phyloP scores from a whole-genome alignment of 192 early-diverging fungal species.

The Gryganskiella cystojenkinii region DNA sequence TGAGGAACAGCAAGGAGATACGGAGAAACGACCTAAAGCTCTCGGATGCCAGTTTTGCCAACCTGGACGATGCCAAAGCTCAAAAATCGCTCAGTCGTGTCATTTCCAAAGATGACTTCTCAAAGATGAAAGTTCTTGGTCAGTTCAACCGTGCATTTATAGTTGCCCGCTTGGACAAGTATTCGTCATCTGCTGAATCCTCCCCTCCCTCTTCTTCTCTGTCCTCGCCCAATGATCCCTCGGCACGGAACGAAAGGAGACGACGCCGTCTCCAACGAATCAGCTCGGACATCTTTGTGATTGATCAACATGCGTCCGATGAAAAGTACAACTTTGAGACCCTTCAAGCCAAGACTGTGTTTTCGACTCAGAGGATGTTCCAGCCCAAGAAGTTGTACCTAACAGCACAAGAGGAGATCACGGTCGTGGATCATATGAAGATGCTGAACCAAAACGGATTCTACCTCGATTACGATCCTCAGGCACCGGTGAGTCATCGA shows the following conservation, averaged over 20 bases:
- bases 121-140: constrained; percentile 86
- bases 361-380: constrained; percentile 73
- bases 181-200: constrained; percentile 9
- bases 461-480: constrained; percentile 70
- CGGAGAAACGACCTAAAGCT: constrained; percentile 11
- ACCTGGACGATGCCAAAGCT: constrained; percentile 60
- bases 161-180: constrained; percentile 69
- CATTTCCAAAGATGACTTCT: constrained; percentile 86
- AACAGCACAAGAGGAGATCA: constrained; percentile 80
- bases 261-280: not conserved
- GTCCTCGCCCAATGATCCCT: not conserved
- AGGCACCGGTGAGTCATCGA: constrained; percentile 67
- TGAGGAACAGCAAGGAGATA: not conserved
- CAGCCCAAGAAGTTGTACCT: constrained; percentile 76
- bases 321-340: constrained; percentile 98
- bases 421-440: constrained; percentile 79
- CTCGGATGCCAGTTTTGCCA: constrained; percentile 53
- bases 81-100: constrained; percentile 57
- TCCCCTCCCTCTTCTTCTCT: not conserved
- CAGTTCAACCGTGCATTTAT: constrained; percentile 99
- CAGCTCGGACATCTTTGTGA: constrained; percentile 84
- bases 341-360: constrained; percentile 69
- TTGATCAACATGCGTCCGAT: constrained; percentile 98
- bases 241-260: not conserved
- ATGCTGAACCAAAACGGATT: constrained; percentile 88